Base-by-base conservation (phyloP, 83 land plant species). In the Diphasiastrum complanatum region DNA sequence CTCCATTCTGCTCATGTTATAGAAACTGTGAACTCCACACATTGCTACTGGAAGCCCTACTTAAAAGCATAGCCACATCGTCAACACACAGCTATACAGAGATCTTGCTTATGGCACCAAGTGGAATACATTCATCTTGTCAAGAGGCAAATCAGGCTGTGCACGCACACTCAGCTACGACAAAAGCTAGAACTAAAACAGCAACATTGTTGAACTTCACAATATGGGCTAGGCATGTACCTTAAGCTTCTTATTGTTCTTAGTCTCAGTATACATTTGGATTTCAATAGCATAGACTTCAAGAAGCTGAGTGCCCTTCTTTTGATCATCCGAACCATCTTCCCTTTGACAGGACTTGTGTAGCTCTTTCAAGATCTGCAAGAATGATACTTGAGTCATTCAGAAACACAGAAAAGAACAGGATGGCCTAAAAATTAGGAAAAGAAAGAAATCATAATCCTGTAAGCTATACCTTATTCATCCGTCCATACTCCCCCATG, bases 281-380 rank as follows among this genome's bases (percentile, higher is more conserved):
- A 92, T 92, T 74, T 92, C 97, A 48, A 92, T 85, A 18, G 97
- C 97, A 74, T 91, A 91, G 5, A 91, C 97, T 63, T 91, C 97
- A 72, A 91, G 40, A 46, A 91, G 81, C 60, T 91, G 97, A 24
- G 85, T 91, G 48, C 95, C 95, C 74, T 91, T 91, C 80, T 91
- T 91, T 67, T 87, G 97, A 56, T 91, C 97, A 87, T 91, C 95
- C 31, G 84, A 73, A 23, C 97, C 97, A 83, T 91, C 97, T 75
- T 83, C 95, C 51, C 72, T 85, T 54, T 69, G 87, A 66, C 97
- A 91, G 30, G 97, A 87, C 69, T 81, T 91, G 59, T 91, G 95
- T 3, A 91, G 85, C 61, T 91, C 97, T 68, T 85, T 91, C 69
- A 91, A 71, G 60, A 85, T 88, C 97, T 92, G 63, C 29, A 37